phyloP scores from a whole-genome alignment of 306 rosid species.

The Astragalus glycyphyllos region DNA sequence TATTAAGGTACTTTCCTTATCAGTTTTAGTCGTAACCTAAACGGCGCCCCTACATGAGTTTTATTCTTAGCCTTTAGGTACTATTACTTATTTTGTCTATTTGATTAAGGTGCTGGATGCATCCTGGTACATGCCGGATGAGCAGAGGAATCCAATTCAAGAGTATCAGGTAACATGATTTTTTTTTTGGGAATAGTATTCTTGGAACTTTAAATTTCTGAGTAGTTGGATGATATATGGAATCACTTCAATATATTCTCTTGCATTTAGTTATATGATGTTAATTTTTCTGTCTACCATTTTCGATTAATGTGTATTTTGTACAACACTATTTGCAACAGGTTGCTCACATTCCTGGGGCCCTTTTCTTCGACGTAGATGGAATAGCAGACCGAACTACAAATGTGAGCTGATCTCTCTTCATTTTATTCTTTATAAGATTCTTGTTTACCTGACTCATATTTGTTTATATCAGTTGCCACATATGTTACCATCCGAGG shows the following conservation, averaged over 20 bases:
- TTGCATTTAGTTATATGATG: constrained; percentile 1
- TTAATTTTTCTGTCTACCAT: constrained; percentile 13
- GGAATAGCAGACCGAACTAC: constrained; percentile 82
- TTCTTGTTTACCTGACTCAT: constrained; percentile 30
- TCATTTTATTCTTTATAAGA: constrained; percentile 32
- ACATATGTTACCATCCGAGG: constrained; percentile 97
- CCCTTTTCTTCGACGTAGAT: constrained; percentile 96
- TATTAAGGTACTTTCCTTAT: constrained; percentile 66
- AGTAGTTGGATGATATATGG: constrained; percentile 3
- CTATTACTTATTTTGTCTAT: constrained; percentile 25
- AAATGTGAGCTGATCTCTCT: constrained; percentile 59
- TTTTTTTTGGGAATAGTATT: constrained; percentile 8
- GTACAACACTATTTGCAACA: constrained; percentile 46
- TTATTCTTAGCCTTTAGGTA: constrained; percentile 7
- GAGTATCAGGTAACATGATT: constrained; percentile 80
- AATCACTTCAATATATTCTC: constrained; percentile 32
- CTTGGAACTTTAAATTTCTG: constrained; percentile 10
- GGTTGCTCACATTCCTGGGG: constrained; percentile 99
- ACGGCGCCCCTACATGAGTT: constrained; percentile 2
- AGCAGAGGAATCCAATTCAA: constrained; percentile 94
- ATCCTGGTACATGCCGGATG: constrained; percentile 99
- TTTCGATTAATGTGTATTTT: constrained; percentile 18
- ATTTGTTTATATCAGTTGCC: constrained; percentile 81
- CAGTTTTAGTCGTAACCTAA: constrained; percentile 2
- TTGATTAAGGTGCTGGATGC: constrained; percentile 85